Evolutionary conservation across 2,329 filamentous ascomycete species (phyloP).

Genomic region (Penicillium nordicum): DNA sequence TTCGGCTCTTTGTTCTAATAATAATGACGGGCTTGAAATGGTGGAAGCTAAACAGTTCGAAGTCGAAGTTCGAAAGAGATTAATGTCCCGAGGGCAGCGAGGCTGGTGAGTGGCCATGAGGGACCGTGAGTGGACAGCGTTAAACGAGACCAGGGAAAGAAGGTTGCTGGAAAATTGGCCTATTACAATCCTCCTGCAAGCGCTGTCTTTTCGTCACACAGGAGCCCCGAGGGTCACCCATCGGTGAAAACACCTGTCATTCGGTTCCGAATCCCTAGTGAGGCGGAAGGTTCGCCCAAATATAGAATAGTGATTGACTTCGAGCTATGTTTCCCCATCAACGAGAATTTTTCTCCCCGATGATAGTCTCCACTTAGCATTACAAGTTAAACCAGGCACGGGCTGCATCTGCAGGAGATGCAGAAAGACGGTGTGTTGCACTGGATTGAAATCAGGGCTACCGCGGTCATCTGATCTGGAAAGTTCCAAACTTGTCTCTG

Average conservation of each 20-base stretch:
- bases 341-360: background rate
- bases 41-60: background rate
- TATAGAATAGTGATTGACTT: conserved; percentile 8
- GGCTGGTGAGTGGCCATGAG: conserved; percentile 14
- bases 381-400: background rate
- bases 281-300: background rate
- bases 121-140: background rate
- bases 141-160: conserved; percentile 11
- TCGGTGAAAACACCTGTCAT: conserved; percentile 1
- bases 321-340: background rate
- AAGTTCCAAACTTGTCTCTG: conserved; percentile 16
- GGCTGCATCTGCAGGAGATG: background rate
- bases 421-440: conserved; percentile 2
- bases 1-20: background rate
- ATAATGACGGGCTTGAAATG: background rate
- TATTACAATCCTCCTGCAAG: conserved; percentile 31
- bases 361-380: conserved; percentile 8
- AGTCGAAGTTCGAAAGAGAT: background rate
- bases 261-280: background rate
- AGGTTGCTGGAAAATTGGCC: conserved; percentile 15
- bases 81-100: background rate
- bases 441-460: conserved; percentile 10
- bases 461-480: conserved; percentile 14
- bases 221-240: background rate
- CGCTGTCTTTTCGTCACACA: conserved; percentile 28